These are phyloP conservation scores for Bruguiera parviflora DNA, from an alignment of 345 rosid species.

Conservation along the genomic window DNA sequence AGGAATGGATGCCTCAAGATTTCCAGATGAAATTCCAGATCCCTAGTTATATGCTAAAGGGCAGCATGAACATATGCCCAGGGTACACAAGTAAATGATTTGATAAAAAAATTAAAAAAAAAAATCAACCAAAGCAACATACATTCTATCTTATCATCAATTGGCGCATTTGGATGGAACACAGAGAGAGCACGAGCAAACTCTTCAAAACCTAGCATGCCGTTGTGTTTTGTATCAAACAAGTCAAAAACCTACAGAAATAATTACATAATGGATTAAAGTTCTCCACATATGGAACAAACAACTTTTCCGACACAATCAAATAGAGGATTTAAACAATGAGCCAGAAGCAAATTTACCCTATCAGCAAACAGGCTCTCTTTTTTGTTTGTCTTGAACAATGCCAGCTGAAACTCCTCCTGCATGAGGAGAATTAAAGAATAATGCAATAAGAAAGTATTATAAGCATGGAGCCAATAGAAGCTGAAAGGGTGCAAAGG, in stretches of 20 bases:
- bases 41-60: not conserved
- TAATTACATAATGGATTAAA: not conserved
- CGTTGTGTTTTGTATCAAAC: constrained; percentile 96
- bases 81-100: not conserved
- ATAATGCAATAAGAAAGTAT: constrained; percentile 12
- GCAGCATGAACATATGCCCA: not conserved
- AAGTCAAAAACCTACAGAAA: constrained; percentile 75
- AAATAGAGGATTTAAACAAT: not conserved
- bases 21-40: not conserved
- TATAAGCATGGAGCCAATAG: not conserved
- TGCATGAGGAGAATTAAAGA: constrained; percentile 27
- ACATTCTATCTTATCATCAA: constrained; percentile 93
- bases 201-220: constrained; percentile 95
- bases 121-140: constrained; percentile 21
- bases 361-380: constrained; percentile 99
- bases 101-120: constrained; percentile 2
- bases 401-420: constrained; percentile 98
- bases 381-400: constrained; percentile 94
- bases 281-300: not conserved
- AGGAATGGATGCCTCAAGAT: not conserved
- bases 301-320: not conserved
- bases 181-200: constrained; percentile 98
- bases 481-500: not conserved
- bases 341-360: constrained; percentile 37
- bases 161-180: constrained; percentile 94